Conservation (phyloP, 1,139 yeast genomes). For the Saccharomyces hybrid region DNA sequence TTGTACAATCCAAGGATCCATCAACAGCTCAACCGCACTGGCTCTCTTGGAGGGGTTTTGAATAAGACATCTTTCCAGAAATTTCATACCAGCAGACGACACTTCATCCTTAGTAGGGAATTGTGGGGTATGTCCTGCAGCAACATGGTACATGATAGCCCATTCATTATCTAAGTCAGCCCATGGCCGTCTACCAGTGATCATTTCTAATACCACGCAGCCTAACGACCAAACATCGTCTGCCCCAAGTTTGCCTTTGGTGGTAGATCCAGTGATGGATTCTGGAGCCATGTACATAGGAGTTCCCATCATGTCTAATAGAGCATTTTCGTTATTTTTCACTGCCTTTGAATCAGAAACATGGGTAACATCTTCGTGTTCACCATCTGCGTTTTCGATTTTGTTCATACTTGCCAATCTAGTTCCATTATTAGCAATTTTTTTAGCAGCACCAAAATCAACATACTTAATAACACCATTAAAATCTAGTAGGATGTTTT, state of each 20-base stretch:
- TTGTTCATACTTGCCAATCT: slow-evolving; percentile 10
- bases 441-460: slow-evolving; percentile 97
- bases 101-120: slow-evolving; percentile 75
- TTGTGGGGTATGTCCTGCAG: slow-evolving; percentile 88
- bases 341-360: slow-evolving; percentile 1
- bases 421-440: slow-evolving; percentile 54
- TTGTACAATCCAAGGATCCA: slow-evolving; percentile 84
- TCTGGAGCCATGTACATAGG: slow-evolving; percentile 99
- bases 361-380: background rate
- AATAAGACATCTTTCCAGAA: slow-evolving; percentile 68
- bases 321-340: slow-evolving; percentile 6
- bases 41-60: slow-evolving; percentile 77
- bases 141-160: slow-evolving; percentile 98
- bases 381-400: background rate
- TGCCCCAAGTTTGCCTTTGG: slow-evolving; percentile 60
- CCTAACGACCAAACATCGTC: slow-evolving; percentile 81
- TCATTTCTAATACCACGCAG: slow-evolving; percentile 75
- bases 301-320: slow-evolving; percentile 69
- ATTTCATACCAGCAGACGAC: slow-evolving; percentile 61
- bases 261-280: slow-evolving; percentile 69
- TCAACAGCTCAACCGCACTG: slow-evolving; percentile 73
- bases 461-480: slow-evolving; percentile 91
- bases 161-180: slow-evolving; percentile 91
- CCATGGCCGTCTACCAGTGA: slow-evolving; percentile 80
- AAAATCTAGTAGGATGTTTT: slow-evolving; percentile 81